Evolutionary conservation across 2,329 filamentous ascomycete genomes (phyloP), one percentile per base, ranked within the genome.

Genomic region (Meredithiella fracta): DNA sequence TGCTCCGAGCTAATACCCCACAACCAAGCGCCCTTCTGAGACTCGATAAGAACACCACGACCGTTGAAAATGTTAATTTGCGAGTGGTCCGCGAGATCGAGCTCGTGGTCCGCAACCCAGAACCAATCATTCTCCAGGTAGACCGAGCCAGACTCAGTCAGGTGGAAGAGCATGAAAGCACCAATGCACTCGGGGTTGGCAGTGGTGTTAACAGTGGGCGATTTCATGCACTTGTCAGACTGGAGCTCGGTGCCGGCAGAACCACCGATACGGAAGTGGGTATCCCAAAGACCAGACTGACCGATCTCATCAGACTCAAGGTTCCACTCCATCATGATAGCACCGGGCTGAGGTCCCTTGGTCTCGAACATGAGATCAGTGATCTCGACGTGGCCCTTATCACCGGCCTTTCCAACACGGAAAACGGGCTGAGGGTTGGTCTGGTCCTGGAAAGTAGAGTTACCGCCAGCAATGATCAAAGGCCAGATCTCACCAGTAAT

Each of bases 401-500:
- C 85, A 54, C 88, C 88, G 9, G 77, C 69, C 64, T 86, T 70
- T 51, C 91, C 91, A 58, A 97, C 76, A 67, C 92, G 85, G 70
- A 94, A 86, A 63, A 94, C 84, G n/a, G 87, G 80, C 65, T 82
- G 79, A 42, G 89, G 90, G 65, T 89, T 86, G 61, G 72, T 69
- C 67, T 83, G 74, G 66, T 95, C 81, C 60, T 75, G 71, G 73
- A 96, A 97, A 60, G 77, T 75, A 34, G 69, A 74, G 63, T 70
- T 65, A 54, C 90, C 90, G 53, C 82, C 79, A 25, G 87, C 90
- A 76, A 96, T 84, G 67, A 97, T 84, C 60, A 94, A 71, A 2
- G 91, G 84, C 86, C 87, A 95, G 65, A 94, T 82, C 70, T 96
- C 89, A 63, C 91, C 91, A 6, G 86, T 86, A 65, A 97, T 90